Percentiles rank a stretch among this genome's conserved stretches.
phyloP scores from a whole-genome alignment of 106 monocot genomes.

The Gastrodia elata region DNA sequence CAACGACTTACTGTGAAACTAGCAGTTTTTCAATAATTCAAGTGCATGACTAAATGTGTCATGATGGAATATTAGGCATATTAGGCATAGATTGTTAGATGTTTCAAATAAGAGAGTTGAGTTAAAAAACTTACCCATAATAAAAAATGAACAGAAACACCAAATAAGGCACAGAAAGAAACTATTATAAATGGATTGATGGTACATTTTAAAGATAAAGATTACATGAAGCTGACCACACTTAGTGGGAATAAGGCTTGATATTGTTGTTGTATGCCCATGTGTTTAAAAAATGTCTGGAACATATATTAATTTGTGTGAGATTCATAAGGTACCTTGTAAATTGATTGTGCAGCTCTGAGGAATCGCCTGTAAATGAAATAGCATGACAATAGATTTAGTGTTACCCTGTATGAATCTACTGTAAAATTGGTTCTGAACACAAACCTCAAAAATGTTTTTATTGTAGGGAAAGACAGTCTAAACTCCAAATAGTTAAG shows the following conservation, averaged over 20 bases:
- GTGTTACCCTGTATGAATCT: not conserved
- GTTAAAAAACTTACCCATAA: too few species aligned
- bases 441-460: conserved; percentile 80
- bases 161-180: too few species aligned
- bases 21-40: not conserved
- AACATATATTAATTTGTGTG: not conserved
- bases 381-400: not conserved
- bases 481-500: conserved; percentile 43
- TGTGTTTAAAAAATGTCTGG: not conserved
- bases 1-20: not conserved
- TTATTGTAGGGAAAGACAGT: conserved; percentile 71
- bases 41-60: too few species aligned
- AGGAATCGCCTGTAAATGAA: conserved; percentile 64
- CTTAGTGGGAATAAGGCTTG: too few species aligned
- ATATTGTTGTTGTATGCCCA: not conserved
- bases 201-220: too few species aligned
- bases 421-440: not conserved
- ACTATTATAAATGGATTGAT: too few species aligned
- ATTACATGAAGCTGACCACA: too few species aligned
- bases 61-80: too few species aligned
- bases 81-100: too few species aligned
- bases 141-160: too few species aligned
- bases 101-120: too few species aligned
- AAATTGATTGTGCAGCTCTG: conserved; percentile 64
- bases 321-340: conserved; percentile 32